These are phyloP conservation scores for Zygotorulaspora danielsina DNA, from an alignment of 805 yeast species.

Conservation along the genomic window DNA sequence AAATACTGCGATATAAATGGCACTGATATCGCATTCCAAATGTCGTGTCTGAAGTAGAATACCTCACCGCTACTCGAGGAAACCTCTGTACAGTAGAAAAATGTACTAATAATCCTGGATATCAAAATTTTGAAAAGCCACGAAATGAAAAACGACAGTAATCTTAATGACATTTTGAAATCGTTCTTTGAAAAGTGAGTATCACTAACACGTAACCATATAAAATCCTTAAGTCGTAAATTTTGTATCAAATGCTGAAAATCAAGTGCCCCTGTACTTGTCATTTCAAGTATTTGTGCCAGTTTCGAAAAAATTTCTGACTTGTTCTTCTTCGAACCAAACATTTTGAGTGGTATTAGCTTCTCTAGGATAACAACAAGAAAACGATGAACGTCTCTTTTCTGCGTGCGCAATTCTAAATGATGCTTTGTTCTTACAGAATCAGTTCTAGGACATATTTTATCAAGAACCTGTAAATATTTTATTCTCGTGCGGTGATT, in stretches of 20 bases:
- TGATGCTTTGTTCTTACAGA: constrained; percentile 19
- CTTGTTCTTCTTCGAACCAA: constrained; percentile 54
- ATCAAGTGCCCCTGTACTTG: constrained; percentile 37
- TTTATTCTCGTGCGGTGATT: constrained; percentile 14
- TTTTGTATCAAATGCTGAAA: constrained; percentile 34
- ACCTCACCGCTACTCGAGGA: constrained; percentile 38
- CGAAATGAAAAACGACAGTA: constrained; percentile 41
- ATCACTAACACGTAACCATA: constrained; percentile 48
- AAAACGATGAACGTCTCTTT: constrained; percentile 40
- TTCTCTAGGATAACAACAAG: constrained; percentile 42
- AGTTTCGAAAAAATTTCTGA: constrained; percentile 38
- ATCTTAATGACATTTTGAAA: constrained; percentile 34
- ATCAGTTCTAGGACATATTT: constrained; percentile 11
- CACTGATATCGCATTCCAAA: constrained; percentile 48
- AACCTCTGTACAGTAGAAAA: constrained; percentile 65
- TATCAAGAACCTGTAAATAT: constrained; percentile 14
- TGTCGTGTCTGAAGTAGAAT: constrained; percentile 51
- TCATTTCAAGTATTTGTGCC: constrained; percentile 37
- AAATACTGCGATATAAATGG: constrained; percentile 44
- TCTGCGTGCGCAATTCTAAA: constrained; percentile 34
- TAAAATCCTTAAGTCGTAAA: constrained; percentile 39
- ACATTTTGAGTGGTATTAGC: constrained; percentile 47
- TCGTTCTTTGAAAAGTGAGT: constrained; percentile 42
- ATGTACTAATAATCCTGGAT: constrained; percentile 44
- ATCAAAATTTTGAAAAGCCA: constrained; percentile 58